Conservation (phyloP, 768 basidiomycete species). For the Lactifluus echinatus region DNA sequence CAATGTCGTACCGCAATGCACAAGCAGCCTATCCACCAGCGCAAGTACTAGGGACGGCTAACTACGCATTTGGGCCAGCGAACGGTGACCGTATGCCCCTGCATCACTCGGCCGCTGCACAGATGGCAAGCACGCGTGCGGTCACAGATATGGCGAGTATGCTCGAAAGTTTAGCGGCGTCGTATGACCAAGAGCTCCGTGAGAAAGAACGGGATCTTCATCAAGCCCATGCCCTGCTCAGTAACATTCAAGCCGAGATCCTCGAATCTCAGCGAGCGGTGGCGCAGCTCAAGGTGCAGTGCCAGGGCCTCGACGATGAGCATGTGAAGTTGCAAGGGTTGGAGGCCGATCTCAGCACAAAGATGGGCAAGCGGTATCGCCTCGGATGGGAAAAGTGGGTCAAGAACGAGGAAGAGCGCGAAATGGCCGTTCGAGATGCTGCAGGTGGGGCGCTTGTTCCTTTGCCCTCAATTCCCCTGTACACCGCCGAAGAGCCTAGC, state of each 20-base stretch:
- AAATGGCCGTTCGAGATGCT: constrained; percentile 55
- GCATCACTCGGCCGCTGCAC: constrained; percentile 78
- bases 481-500: constrained; percentile 25
- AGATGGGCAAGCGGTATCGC: constrained; percentile 77
- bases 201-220: constrained; percentile 87
- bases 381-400: constrained; percentile 93
- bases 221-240: constrained; percentile 80
- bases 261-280: constrained; percentile 75
- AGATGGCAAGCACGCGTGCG: constrained; percentile 77
- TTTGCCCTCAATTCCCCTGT: constrained; percentile 36
- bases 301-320: constrained; percentile 55
- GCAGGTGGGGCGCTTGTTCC: constrained; percentile 46
- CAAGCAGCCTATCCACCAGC: constrained; percentile 50
- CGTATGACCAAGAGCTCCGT: constrained; percentile 86
- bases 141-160: constrained; percentile 79
- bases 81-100: constrained; percentile 63
- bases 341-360: constrained; percentile 55
- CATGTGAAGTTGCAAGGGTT: constrained; percentile 51
- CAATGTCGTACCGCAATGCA: constrained; percentile 68
- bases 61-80: constrained; percentile 38
- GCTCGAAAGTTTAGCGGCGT: constrained; percentile 79
- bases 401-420: constrained; percentile 73
- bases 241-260: constrained; percentile 85
- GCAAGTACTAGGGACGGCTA: constrained; percentile 31
- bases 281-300: constrained; percentile 55